These are phyloP conservation scores for Halophytophthora batemanensis DNA, from an alignment of 352 stramenopile species.

Conservation along the genomic window DNA sequence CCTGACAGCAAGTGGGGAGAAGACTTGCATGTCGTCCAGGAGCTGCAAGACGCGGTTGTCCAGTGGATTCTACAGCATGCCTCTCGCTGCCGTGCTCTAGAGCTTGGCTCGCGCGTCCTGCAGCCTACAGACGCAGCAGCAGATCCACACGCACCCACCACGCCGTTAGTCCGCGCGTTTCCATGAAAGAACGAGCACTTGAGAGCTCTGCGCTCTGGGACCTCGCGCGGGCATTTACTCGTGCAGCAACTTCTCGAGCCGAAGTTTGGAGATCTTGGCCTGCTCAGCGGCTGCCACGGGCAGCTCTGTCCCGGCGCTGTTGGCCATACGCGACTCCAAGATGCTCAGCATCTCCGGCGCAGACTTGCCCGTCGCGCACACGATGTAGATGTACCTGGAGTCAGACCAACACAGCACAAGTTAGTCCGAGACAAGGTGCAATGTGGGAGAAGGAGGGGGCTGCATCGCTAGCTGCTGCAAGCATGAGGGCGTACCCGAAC, in stretches of 20 bases:
- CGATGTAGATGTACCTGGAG: constrained; percentile 74
- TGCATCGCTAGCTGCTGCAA: background rate
- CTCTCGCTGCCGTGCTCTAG: too few relatives aligned
- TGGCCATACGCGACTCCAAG: constrained; percentile 51
- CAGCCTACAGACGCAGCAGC: too few relatives aligned
- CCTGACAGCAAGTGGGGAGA: too few relatives aligned
- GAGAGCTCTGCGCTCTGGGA: too few relatives aligned
- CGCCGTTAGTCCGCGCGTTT: too few relatives aligned
- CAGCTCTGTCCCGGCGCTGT: constrained; percentile 45
- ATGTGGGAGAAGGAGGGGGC: background rate
- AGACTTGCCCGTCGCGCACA: constrained; percentile 78
- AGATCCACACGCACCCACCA: too few relatives aligned
- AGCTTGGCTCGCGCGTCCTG: too few relatives aligned
- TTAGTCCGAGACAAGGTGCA: background rate
- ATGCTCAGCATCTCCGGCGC: constrained; percentile 72
- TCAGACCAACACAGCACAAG: background rate
- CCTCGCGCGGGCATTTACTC: constrained; percentile 38
- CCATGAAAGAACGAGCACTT: too few relatives aligned
- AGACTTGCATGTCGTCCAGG: too few relatives aligned
- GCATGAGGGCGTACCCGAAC: constrained; percentile 41
- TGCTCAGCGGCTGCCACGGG: constrained; percentile 61
- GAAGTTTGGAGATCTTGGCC: constrained; percentile 77
- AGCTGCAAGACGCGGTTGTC: too few relatives aligned
- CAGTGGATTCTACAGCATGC: too few relatives aligned
- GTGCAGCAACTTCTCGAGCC: constrained; percentile 59